Evolutionary conservation across 768 basidiomycete genomes (phyloP), one percentile per base, ranked within the genome.

Genomic region (Leccinum disarticulatum): DNA sequence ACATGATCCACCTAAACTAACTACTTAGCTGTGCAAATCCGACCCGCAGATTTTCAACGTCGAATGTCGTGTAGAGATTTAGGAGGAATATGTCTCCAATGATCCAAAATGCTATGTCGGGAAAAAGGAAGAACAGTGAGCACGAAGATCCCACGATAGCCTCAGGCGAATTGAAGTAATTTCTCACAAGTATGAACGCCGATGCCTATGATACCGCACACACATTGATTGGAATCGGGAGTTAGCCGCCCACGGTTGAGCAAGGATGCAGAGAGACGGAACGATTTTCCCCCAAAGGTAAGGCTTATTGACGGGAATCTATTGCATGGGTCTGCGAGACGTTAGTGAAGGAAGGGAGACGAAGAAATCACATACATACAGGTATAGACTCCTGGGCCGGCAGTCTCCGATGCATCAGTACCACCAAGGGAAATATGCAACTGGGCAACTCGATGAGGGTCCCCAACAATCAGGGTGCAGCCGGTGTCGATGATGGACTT

Each of bases 301-400:
- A 52, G 6, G 30, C 9, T 52, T 4, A 52, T 9, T 0, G 30
- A n/a, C 9, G 50, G 50, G 11, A 52, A 52, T 3, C 2, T 3
- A 52, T 31, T 1, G 30, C 50, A 52, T 6, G 30, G 50, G n/a
- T 33, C 50, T 52, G 1, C 15, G 0, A 30, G 25, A 17, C 15
- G 31, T 52, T 10, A 28, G 17, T 19, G n/a, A 31, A 15, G 17
- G n/a, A 15, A 19, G 30, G 3, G 30, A 9, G 31, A 31, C 9
- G 6, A 52, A 31, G 17, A 5, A 25, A 31, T 7, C 15, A n/a
- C 10, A 11, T 6, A 30, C 30, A 52, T 19, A 52, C 68, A 61
- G 5, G 77, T 75, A 61, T 81, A 78, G 52, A 56, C 67, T 30
- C 77, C 76, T 2, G 43, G 1, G 0, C 68, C 71, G 14, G 57